Percentiles rank a stretch among this genome's conserved stretches.
Conservation (phyloP, 1,284 basidiomycete genomes). For the Sphagnurus paluster region DNA sequence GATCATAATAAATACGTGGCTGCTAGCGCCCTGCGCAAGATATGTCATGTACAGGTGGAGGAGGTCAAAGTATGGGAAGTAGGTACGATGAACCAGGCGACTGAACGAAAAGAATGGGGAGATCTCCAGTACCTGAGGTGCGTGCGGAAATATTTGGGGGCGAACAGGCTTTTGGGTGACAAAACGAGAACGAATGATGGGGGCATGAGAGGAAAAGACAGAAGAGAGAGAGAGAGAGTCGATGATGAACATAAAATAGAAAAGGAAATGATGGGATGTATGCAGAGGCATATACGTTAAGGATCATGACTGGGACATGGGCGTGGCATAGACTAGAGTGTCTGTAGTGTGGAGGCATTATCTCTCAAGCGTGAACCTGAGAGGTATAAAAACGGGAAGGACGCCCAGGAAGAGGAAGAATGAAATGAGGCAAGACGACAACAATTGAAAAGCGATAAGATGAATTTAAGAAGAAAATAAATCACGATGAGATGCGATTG, state of each 20-base stretch:
- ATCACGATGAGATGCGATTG: constrained; percentile 22
- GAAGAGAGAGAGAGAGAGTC: constrained; percentile 12
- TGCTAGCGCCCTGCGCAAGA: constrained; percentile 30
- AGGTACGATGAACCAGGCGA: constrained; percentile 28
- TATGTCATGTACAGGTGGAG: constrained; percentile 30
- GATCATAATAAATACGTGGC: constrained; percentile 27
- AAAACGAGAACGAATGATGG: constrained; percentile 12
- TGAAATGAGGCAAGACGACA: constrained; percentile 19
- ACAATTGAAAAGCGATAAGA: constrained; percentile 18
- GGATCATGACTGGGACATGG: constrained; percentile 20
- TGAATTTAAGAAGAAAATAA: constrained; percentile 14
- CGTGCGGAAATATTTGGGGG: constrained; percentile 9
- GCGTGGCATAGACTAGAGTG: constrained; percentile 12
- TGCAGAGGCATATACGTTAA: constrained; percentile 20
- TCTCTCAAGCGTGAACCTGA: constrained; percentile 5
- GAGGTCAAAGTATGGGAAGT: constrained; percentile 14
- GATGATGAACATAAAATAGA: constrained; percentile 14
- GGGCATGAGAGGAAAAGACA: constrained; percentile 16
- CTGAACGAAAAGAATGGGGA: constrained; percentile 14
- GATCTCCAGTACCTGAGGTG: constrained; percentile 16
- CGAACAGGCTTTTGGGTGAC: constrained; percentile 13
- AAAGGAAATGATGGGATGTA: constrained; percentile 23
- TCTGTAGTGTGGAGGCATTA: constrained; percentile 15
- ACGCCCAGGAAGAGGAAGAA: constrained; percentile 2
- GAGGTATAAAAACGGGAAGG: constrained; percentile 4